Evolutionary conservation across 169 alveolate genomes (phyloP), one percentile per base, ranked within the genome.

Genomic region (Plasmodium gonderi): DNA sequence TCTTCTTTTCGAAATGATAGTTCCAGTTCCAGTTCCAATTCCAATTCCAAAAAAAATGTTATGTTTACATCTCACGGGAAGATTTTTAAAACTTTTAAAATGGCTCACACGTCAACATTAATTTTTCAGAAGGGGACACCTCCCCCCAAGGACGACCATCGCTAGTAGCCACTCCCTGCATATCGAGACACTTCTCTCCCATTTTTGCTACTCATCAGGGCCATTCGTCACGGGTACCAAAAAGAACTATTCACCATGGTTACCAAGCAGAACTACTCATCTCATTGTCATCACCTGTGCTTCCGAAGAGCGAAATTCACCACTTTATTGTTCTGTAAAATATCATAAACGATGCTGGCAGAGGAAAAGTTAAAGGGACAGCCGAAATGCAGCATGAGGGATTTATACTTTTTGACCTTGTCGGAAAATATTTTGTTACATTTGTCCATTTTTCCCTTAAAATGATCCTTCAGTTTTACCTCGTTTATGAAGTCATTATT

Each of bases 301-400:
- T 33, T 54, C 36, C 72, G 72, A 14, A 33, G 72, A 33, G 72
- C 72, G 40, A 82, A 69, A 36, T 60, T 60, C 12, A 17, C 75
- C 20, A 69, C 64, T 40, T 82, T 82, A 54, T 75, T 69, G 38
- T 17, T 45, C 11, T 82, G 92, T 3, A 82, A 75, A 33, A 69
- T 23, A 54, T 82, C 92, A 40, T 82, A 82, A 20, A 82, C 81
- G 14, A 82, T 23, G 9, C 67, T 20, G 36, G 81, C 92, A 12
- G 92, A 82, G 5, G 92, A 82, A 36, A 82, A 82, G 33, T 82
- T 82, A 11, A 82, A 82, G 31, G 92, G 92, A 17, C 54, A 82
- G 23, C 42, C 76, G 60, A 82, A 82, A n/a, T 68, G 82, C 14
- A 75, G 29, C 80, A 82, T 82, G 29, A 82, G 92, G 17, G 54